phyloP scores from a whole-genome alignment of 1,284 basidiomycete genomes.

The Anthracocystis setariae region DNA sequence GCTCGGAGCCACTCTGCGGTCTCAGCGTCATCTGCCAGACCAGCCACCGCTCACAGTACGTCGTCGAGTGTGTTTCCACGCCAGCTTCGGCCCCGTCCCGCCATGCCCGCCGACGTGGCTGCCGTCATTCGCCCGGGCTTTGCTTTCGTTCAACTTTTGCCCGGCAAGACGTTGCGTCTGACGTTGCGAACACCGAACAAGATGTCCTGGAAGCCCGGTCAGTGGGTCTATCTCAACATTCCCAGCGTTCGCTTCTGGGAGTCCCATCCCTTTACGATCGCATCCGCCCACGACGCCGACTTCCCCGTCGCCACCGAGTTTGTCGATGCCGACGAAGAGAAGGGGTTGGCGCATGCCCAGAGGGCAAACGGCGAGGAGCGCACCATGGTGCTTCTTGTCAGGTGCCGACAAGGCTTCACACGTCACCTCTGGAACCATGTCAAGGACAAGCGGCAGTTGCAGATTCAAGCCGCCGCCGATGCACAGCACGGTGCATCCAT shows the following conservation, averaged over 20 bases:
- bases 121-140: conserved; percentile 72
- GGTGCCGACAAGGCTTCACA: conserved; percentile 81
- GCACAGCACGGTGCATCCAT: conserved; percentile 34
- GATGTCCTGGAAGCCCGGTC: conserved; percentile 78
- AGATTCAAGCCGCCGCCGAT: conserved; percentile 53
- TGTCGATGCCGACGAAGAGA: conserved; percentile 45
- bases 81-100: conserved; percentile 45
- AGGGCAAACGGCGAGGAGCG: conserved; percentile 69
- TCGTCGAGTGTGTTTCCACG: conserved; percentile 17
- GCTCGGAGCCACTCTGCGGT: conserved; percentile 14
- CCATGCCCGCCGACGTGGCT: conserved; percentile 58
- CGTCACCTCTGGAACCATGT: conserved; percentile 76
- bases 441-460: conserved; percentile 45
- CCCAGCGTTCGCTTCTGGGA: conserved; percentile 77
- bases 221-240: conserved; percentile 79
- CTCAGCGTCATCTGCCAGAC: conserved; percentile 21
- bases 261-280: conserved; percentile 84
- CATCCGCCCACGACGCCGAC: conserved; percentile 74
- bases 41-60: conserved; percentile 38
- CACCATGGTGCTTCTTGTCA: conserved; percentile 78
- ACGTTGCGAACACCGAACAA: conserved; percentile 74
- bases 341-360: conserved; percentile 48
- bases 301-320: conserved; percentile 50
- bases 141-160: conserved; percentile 80
- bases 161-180: conserved; percentile 80